A percentile compares a stretch with the other conserved stretches of the same genome.
Evolutionary conservation across 2,329 filamentous ascomycete species (phyloP).

Genomic region (Tolypocladium tundrense): DNA sequence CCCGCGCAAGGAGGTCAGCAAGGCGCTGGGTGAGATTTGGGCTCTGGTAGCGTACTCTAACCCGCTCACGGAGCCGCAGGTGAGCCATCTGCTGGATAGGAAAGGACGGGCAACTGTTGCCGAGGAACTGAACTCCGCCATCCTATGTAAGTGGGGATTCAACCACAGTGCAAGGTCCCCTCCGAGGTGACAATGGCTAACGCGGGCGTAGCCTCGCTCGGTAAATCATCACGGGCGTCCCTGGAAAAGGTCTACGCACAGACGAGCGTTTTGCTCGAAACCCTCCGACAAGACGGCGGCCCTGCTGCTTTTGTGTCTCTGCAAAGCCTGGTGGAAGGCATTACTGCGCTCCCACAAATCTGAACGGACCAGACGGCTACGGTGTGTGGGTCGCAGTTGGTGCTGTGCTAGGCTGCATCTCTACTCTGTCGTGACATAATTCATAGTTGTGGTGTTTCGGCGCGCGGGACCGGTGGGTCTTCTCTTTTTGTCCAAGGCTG

Average conservation of each 20-base stretch:
- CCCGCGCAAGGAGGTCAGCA: slow-evolving; percentile 56
- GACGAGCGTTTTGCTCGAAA: slow-evolving; percentile 75
- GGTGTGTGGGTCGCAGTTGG: too few relatives aligned
- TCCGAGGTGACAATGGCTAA: slow-evolving; percentile 7
- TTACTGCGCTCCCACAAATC: slow-evolving; percentile 27
- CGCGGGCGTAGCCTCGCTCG: slow-evolving; percentile 59
- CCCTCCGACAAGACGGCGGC: slow-evolving; percentile 69
- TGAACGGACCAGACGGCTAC: slow-evolving; percentile 8
- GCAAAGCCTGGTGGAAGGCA: slow-evolving; percentile 36
- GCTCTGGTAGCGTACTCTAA: slow-evolving; percentile 80
- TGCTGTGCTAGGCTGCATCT: not conserved
- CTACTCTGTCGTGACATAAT: not conserved
- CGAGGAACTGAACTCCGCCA: slow-evolving; percentile 89
- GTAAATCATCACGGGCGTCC: slow-evolving; percentile 78
- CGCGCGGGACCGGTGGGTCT: not conserved
- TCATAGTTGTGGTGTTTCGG: slow-evolving; percentile 1
- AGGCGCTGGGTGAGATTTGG: slow-evolving; percentile 74
- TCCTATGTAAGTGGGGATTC: slow-evolving; percentile 56
- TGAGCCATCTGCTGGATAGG: slow-evolving; percentile 69
- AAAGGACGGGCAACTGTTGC: slow-evolving; percentile 69
- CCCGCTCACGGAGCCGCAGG: slow-evolving; percentile 60
- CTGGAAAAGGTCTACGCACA: slow-evolving; percentile 80
- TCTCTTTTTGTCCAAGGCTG: not conserved
- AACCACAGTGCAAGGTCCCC: not conserved
- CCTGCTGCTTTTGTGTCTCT: slow-evolving; percentile 71